phyloP scores from a whole-genome alignment of 108 stramenopile species.

The Cyclotella distinguenda region DNA sequence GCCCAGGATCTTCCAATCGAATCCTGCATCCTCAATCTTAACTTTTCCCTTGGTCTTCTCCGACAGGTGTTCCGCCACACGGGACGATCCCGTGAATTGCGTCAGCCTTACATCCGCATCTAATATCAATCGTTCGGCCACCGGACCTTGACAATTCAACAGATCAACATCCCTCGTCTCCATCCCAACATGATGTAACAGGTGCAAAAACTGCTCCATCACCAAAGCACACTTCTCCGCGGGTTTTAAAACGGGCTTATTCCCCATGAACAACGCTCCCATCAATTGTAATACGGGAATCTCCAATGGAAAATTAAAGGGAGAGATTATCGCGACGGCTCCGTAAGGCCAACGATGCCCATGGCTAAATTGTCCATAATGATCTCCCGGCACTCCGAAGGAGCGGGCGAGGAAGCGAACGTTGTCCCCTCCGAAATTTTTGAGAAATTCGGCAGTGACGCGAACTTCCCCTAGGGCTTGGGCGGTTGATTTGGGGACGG shows the following conservation, averaged over 20 bases:
- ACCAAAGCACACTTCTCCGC: constrained; percentile 87
- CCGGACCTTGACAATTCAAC: constrained; percentile 87
- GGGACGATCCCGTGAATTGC: constrained; percentile 95
- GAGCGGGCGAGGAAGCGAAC: constrained; percentile 88
- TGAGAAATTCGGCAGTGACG: constrained; percentile 84
- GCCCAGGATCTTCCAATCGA: constrained; percentile 98
- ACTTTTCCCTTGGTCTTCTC: constrained; percentile 89
- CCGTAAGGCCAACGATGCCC: constrained; percentile 98
- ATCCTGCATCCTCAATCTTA: constrained; percentile 97
- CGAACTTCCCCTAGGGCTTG: constrained; percentile 89
- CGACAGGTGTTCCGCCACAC: constrained; percentile 80
- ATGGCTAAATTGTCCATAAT: constrained; percentile 90
- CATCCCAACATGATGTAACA: constrained; percentile 93
- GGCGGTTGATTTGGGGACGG: constrained; percentile 92
- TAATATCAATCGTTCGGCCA: constrained; percentile 83
- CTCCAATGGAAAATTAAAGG: constrained; percentile 97
- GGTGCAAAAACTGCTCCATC: constrained; percentile 93
- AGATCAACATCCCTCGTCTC: constrained; percentile 88
- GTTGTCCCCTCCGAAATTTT: constrained; percentile 92
- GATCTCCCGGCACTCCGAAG: constrained; percentile 93
- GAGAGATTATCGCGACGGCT: constrained; percentile 90
- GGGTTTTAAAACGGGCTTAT: constrained; percentile 92
- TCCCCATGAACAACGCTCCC: constrained; percentile 98
- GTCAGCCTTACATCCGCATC: constrained; percentile 85
- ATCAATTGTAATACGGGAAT: constrained; percentile 96